Evolutionary conservation across 75 land plant species (phyloP).

Genomic region (Azolla pinnata): DNA sequence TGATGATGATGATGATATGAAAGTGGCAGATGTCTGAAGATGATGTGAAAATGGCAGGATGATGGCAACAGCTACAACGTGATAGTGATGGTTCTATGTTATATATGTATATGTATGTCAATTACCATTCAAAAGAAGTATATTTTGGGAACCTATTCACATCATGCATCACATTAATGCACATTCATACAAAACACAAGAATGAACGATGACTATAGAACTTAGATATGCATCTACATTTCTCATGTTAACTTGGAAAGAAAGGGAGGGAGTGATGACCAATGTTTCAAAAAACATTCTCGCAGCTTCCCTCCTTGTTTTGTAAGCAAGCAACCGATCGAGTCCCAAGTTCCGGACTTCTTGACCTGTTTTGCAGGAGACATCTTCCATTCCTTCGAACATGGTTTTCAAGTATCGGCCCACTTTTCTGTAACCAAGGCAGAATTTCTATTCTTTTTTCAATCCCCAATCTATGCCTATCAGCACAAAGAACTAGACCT

Average conservation of each 20-base stretch:
- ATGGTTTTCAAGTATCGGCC: conserved; percentile 57
- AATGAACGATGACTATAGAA: neutral
- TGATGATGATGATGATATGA: too few relatives aligned
- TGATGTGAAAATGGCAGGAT: too few relatives aligned
- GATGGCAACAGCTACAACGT: too few relatives aligned
- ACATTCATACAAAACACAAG: neutral
- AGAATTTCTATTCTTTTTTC: too few relatives aligned
- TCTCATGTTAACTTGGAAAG: neutral
- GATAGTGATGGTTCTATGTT: too few relatives aligned
- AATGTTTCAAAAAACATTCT: conserved; percentile 95
- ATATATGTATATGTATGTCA: too few relatives aligned
- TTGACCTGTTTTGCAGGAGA: conserved; percentile 18
- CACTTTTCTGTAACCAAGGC: conserved; percentile 65
- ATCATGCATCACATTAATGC: neutral
- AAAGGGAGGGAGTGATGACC: conserved; percentile 32
- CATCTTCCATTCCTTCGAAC: conserved; percentile 37
- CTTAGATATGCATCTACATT: neutral
- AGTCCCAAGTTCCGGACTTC: conserved; percentile 40
- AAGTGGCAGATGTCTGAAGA: too few relatives aligned
- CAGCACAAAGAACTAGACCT: too few relatives aligned
- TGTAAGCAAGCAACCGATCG: conserved; percentile 58
- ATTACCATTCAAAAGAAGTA: neutral
- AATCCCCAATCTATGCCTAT: too few relatives aligned
- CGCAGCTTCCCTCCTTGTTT: conserved; percentile 86
- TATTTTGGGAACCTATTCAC: neutral